phyloP scores from a whole-genome alignment of 352 stramenopile genomes.

The Pythium aristosporum region DNA sequence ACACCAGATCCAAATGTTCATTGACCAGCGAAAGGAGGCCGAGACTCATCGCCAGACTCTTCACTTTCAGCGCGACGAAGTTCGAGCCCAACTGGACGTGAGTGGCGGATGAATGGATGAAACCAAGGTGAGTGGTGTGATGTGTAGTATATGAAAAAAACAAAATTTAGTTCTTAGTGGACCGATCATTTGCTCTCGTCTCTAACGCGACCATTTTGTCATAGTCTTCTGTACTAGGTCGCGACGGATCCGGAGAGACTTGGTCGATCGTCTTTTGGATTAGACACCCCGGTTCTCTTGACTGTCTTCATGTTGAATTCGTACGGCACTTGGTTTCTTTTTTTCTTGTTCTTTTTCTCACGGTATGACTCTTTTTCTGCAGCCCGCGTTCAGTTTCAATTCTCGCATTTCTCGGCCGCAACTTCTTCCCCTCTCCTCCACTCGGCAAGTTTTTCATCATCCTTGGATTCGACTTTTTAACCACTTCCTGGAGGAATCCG shows the following conservation, averaged over 20 bases:
- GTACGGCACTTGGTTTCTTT: constrained; percentile 15
- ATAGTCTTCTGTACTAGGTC: constrained; percentile 7
- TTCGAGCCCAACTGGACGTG: constrained; percentile 2
- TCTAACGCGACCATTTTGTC: constrained; percentile 16
- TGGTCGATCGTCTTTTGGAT: not conserved
- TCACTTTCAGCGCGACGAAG: constrained; percentile 17
- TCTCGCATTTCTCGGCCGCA: constrained; percentile 29
- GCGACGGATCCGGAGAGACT: not conserved
- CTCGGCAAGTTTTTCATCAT: constrained; percentile 14
- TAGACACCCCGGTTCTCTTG: constrained; percentile 2
- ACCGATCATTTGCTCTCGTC: constrained; percentile 4
- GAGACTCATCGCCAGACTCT: constrained; percentile 5
- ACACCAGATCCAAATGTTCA: constrained; percentile 17
- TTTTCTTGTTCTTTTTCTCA: not conserved
- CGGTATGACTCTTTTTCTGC: constrained; percentile 3
- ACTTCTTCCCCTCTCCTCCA: not conserved
- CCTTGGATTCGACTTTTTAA: constrained; percentile 29
- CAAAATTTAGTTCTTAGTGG: constrained; percentile 29
- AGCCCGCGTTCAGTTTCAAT: constrained; percentile 20
- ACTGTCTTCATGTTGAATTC: constrained; percentile 13
- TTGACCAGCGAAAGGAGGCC: constrained; percentile 17
- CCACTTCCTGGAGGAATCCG: constrained; percentile 27
- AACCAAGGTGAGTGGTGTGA: not conserved
- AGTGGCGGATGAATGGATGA: not conserved
- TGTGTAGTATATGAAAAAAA: constrained; percentile 1